Base-by-base conservation (phyloP, 1,139 yeast species). In the Geotrichum fermentans region DNA sequence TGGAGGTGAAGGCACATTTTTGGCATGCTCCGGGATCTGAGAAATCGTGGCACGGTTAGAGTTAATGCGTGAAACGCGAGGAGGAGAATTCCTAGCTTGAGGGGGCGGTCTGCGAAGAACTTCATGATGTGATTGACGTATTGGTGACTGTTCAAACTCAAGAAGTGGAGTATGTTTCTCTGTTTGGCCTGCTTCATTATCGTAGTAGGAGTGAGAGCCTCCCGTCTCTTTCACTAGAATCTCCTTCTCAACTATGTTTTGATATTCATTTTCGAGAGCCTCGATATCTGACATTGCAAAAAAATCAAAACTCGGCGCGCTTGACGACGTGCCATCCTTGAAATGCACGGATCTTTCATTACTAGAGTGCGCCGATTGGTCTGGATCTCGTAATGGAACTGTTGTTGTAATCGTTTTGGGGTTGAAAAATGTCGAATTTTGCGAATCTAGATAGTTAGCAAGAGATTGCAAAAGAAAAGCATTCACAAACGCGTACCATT, bases 371-470 rank as follows among this genome's bases (percentile, higher is more conserved):
- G n/a, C n/a, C 18, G 32, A 16, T 38, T 17, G 38, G 21, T 40
- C 45, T 2, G 45, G 18, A 24, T 41, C 50, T 28, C 46, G 40
- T 11, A 47, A 37, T 13, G 50, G 50, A 17, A 47, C 39, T n/a
- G 45, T 37, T 13, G 50, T 47, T 6, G 50, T 41, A 2, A 42
- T 29, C 2, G 50, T 47, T 18, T 28, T 24, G 2, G 29, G 33
- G 4, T 24, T 26, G 21, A 26, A 38, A 24, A 13, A 24, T 4
- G 2, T 10, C 17, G 28, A 20, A 16, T 17, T 21, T 36, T 20
- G 24, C 7, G 20, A 18, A 17, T 17, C 38, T 34, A 17, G 22
- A 18, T 34, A 34, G 38, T 17, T 18, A 16, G 7, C 7, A 16
- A 5, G 2, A 5, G 6, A 5, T 14, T 11, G 11, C 32, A 14